Conservation (phyloP, 108 stramenopile species). For the Aurantiochytrium sp. region DNA sequence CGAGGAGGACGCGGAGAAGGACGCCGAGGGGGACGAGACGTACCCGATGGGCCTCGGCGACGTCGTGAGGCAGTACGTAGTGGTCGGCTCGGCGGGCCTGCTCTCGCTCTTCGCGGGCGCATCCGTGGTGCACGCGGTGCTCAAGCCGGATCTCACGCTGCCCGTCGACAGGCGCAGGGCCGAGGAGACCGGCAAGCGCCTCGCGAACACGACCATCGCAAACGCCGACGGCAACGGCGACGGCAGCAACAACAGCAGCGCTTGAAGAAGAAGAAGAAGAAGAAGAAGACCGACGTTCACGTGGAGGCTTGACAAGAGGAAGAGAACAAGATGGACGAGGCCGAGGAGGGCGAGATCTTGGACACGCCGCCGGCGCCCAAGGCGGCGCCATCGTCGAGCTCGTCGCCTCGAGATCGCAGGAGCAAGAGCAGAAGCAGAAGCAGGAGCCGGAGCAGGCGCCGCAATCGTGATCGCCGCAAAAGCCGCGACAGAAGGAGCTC, state of each 20-base stretch:
- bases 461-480: background rate
- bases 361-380: background rate
- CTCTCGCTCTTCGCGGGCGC: slow-evolving; percentile 13
- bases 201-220: background rate
- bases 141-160: background rate
- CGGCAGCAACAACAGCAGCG: background rate
- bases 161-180: background rate
- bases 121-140: background rate
- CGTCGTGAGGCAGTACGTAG: slow-evolving; percentile 18
- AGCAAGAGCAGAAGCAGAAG: background rate
- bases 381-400: background rate
- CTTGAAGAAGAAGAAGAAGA: background rate
- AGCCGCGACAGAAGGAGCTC: background rate
- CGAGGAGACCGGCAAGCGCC: background rate
- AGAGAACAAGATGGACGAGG: background rate
- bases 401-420: background rate
- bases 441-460: background rate
- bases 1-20: too few relatives aligned
- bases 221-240: background rate
- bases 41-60: background rate
- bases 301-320: background rate
- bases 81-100: background rate
- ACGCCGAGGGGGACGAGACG: too few relatives aligned
- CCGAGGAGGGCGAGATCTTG: background rate
- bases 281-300: too few relatives aligned